phyloP scores from a whole-genome alignment of 805 yeast species.

The Ascoidea rubescens region DNA sequence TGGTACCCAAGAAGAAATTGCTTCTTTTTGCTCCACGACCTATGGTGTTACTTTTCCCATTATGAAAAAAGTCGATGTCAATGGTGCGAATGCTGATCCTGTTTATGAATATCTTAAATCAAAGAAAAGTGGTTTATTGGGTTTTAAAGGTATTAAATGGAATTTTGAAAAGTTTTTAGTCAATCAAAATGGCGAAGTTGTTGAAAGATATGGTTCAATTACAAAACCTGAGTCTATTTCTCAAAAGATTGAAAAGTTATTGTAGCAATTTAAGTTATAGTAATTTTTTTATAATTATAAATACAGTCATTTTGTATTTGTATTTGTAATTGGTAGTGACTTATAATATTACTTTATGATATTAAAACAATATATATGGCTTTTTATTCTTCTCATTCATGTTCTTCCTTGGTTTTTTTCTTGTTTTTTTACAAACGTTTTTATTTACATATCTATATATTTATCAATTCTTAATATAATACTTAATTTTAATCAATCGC shows the following conservation, averaged over 20 bases:
- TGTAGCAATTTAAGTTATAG: conserved; percentile 22
- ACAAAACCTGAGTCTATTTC: conserved; percentile 54
- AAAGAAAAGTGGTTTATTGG: conserved; percentile 42
- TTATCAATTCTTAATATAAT: background rate
- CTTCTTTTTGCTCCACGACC: conserved; percentile 60
- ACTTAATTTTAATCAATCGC: conserved; percentile 19
- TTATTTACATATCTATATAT: background rate
- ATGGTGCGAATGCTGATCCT: conserved; percentile 70
- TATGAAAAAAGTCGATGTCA: conserved; percentile 76
- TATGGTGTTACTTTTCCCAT: conserved; percentile 90
- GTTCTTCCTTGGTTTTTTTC: too few relatives aligned
- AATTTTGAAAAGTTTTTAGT: conserved; percentile 64
- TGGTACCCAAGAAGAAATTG: conserved; percentile 54
- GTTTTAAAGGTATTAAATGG: conserved; percentile 65
- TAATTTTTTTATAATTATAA: background rate
- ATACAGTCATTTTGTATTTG: background rate
- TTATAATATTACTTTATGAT: too few relatives aligned
- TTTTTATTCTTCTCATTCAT: too few relatives aligned
- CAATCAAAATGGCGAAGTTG: conserved; percentile 36
- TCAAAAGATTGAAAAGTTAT: conserved; percentile 41
- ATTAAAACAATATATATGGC: background rate
- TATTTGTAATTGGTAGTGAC: background rate
- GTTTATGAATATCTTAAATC: conserved; percentile 68
- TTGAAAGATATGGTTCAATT: conserved; percentile 47
- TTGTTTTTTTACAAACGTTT: background rate